Percentiles rank a stretch among this genome's conserved stretches.
Conservation (phyloP, 768 basidiomycete species). For the Podaxis rugospora region DNA sequence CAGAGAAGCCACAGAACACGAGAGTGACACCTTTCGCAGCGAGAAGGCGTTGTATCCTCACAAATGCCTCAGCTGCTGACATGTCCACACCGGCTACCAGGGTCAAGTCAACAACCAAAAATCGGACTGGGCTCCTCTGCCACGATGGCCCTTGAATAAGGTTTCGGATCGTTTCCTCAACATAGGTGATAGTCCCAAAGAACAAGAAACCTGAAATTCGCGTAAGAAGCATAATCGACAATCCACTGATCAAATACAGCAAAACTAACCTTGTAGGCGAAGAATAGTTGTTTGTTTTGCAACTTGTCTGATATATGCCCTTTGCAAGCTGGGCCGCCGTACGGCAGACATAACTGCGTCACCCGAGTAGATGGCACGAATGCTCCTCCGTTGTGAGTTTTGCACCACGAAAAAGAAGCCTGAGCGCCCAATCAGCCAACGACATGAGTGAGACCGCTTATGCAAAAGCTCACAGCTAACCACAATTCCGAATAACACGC, state of each 20-base stretch:
- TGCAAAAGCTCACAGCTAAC: constrained; percentile 64
- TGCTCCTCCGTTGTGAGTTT: constrained; percentile 80
- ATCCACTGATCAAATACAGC: not conserved
- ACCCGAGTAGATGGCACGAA: constrained; percentile 80
- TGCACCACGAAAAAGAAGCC: constrained; percentile 97
- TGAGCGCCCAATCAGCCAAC: constrained; percentile 19
- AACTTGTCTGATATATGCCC: constrained; percentile 88
- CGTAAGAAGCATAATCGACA: not conserved
- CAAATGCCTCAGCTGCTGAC: constrained; percentile 93
- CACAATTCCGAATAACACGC: constrained; percentile 88
- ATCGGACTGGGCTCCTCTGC: constrained; percentile 74
- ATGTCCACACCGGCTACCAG: constrained; percentile 90
- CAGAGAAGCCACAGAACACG: constrained; percentile 80
- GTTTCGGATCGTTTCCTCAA: constrained; percentile 81
- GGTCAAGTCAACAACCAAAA: constrained; percentile 84
- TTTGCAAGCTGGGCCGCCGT: constrained; percentile 80
- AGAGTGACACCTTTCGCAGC: constrained; percentile 73
- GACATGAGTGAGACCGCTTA: not conserved
- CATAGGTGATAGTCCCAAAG: constrained; percentile 88
- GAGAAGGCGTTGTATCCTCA: constrained; percentile 82
- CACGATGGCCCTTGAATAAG: constrained; percentile 71
- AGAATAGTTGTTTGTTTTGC: constrained; percentile 88
- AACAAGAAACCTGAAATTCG: constrained; percentile 73
- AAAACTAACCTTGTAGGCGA: constrained; percentile 66
- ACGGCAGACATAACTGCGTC: constrained; percentile 87